A percentile compares a stretch with the other conserved stretches of the same genome.
These are phyloP conservation scores for Penicillium nucicola DNA, from an alignment of 495 filamentous ascomycete species.

Conservation along the genomic window DNA sequence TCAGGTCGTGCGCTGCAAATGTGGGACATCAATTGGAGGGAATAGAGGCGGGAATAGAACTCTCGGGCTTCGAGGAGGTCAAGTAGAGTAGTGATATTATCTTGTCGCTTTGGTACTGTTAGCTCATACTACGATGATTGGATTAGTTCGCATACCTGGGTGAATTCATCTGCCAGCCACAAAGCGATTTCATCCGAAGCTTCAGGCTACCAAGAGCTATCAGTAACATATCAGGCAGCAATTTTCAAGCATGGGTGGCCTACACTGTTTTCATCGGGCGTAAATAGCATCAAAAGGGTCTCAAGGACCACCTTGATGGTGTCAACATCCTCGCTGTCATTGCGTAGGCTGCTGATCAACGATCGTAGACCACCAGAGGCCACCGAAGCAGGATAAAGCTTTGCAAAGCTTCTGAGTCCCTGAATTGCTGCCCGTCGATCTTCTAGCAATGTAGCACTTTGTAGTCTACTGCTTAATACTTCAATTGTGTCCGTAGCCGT, in stretches of 20 bases:
- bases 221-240: constrained; percentile 15
- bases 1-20: constrained; percentile 85
- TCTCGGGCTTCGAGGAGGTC: constrained; percentile 84
- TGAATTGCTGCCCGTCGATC: constrained; percentile 91
- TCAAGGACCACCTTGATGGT: constrained; percentile 92
- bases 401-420: constrained; percentile 91
- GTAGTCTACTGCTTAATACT: constrained; percentile 78
- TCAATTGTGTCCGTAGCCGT: constrained; percentile 91
- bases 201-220: constrained; percentile 61
- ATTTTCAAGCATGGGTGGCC: constrained; percentile 21
- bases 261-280: constrained; percentile 66
- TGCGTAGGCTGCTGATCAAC: constrained; percentile 77
- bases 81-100: constrained; percentile 89
- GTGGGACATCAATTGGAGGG: constrained; percentile 82
- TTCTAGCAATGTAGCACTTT: constrained; percentile 85
- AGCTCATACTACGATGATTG: constrained; percentile 29
- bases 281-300: constrained; percentile 91
- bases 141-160: constrained; percentile 58
- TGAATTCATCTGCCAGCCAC: constrained; percentile 98
- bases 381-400: constrained; percentile 93
- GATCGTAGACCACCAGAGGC: constrained; percentile 84
- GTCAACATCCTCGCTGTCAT: constrained; percentile 94
- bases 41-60: constrained; percentile 92
- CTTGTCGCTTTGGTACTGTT: constrained; percentile 66
- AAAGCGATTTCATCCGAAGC: constrained; percentile 95